Percentiles rank a stretch among this genome's conserved stretches.
Conservation (phyloP, 1,284 basidiomycete species). For the Sanghuangporus baumii region DNA sequence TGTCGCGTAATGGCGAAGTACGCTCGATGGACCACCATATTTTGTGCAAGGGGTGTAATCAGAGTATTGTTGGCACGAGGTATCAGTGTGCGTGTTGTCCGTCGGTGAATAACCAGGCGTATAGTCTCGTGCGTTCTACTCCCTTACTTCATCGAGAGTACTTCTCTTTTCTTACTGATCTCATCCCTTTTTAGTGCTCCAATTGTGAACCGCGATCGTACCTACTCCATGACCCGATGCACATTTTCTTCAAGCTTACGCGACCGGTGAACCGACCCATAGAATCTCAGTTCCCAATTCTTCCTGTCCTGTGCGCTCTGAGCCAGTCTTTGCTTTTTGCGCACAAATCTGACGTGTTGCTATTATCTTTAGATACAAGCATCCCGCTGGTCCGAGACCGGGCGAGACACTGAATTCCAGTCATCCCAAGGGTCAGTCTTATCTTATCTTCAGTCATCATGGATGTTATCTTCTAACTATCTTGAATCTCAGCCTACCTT, state of each 20-base stretch:
- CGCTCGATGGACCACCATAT: slow-evolving; percentile 47
- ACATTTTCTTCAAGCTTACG: slow-evolving; percentile 83
- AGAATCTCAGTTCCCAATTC: slow-evolving; percentile 51
- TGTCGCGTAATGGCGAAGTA: slow-evolving; percentile 26
- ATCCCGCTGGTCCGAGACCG: slow-evolving; percentile 53
- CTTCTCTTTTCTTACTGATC: slow-evolving; percentile 1
- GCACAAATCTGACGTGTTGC: neutral
- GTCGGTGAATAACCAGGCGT: slow-evolving; percentile 49
- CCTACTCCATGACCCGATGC: slow-evolving; percentile 71
- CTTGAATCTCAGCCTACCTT: slow-evolving; percentile 54
- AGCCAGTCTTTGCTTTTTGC: neutral
- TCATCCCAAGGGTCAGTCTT: slow-evolving; percentile 54
- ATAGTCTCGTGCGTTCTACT: slow-evolving; percentile 50
- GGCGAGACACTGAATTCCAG: slow-evolving; percentile 33
- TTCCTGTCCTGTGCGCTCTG: slow-evolving; percentile 60
- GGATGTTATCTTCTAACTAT: neutral
- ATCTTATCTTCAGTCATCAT: neutral
- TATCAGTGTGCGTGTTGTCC: slow-evolving; percentile 78
- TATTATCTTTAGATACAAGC: slow-evolving; percentile 46
- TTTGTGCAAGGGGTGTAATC: slow-evolving; percentile 51
- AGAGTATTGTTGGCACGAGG: slow-evolving; percentile 64
- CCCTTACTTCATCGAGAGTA: neutral
- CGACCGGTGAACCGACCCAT: slow-evolving; percentile 69
- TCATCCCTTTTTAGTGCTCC: slow-evolving; percentile 52
- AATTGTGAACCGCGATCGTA: slow-evolving; percentile 77